Percentiles rank a stretch among this genome's conserved stretches.
Conservation (phyloP, 805 yeast species). For the Barnettozyma pratensis region DNA sequence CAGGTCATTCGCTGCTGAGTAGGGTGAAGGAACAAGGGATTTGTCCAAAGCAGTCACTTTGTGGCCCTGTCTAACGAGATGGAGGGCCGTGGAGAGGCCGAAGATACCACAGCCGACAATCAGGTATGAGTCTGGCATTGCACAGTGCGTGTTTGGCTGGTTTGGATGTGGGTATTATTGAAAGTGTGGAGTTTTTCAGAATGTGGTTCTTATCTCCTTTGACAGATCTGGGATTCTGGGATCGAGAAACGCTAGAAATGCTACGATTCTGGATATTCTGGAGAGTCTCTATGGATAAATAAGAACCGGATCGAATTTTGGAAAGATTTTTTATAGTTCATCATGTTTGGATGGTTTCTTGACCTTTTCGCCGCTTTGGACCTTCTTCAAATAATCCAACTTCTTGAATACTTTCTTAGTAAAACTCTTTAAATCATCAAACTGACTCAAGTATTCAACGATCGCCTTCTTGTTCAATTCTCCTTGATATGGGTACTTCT, state of each 20-base stretch:
- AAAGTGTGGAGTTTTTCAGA: neutral
- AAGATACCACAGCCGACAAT: slow-evolving; percentile 39
- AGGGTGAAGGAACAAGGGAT: slow-evolving; percentile 37
- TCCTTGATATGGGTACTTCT: slow-evolving; percentile 26
- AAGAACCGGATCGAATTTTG: too few relatives aligned
- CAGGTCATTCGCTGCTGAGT: slow-evolving; percentile 43
- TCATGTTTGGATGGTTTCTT: slow-evolving; percentile 13
- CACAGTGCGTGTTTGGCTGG: too few relatives aligned
- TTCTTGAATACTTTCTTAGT: slow-evolving; percentile 8
- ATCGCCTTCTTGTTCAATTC: slow-evolving; percentile 28
- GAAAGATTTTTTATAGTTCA: slow-evolving; percentile 11
- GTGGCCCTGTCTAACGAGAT: slow-evolving; percentile 28
- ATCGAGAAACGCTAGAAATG: too few relatives aligned
- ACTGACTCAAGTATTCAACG: slow-evolving; percentile 27
- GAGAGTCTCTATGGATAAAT: too few relatives aligned
- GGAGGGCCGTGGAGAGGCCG: slow-evolving; percentile 41
- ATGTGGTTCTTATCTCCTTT: neutral
- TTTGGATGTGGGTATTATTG: neutral
- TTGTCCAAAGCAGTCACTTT: slow-evolving; percentile 35
- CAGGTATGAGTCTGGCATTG: slow-evolving; percentile 14
- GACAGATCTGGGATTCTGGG: too few relatives aligned
- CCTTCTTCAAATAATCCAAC: slow-evolving; percentile 15
- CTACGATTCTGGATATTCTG: too few relatives aligned
- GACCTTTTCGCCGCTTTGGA: slow-evolving; percentile 22
- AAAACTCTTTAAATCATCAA: slow-evolving; percentile 32